Conservation (phyloP, 1,284 basidiomycete species). For the Malassezia arunalokei region DNA sequence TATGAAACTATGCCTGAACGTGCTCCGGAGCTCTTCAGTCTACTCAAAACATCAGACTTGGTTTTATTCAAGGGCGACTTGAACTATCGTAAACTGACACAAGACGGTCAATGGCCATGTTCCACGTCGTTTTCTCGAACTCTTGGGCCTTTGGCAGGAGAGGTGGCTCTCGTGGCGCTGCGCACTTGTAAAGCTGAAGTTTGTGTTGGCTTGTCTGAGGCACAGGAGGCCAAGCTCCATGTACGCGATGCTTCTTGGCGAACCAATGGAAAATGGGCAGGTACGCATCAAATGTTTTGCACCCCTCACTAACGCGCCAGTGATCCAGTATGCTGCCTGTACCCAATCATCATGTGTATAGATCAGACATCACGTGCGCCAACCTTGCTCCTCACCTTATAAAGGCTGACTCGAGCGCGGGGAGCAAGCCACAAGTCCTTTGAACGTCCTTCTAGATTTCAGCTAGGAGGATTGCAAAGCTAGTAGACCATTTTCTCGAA, state of each 20-base stretch:
- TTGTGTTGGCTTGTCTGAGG: constrained; percentile 32
- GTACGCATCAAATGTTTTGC: background rate
- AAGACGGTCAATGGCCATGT: constrained; percentile 76
- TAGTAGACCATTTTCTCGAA: constrained; percentile 39
- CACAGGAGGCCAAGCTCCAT: constrained; percentile 23
- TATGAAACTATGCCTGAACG: constrained; percentile 19
- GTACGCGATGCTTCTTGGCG: constrained; percentile 32
- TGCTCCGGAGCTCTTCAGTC: constrained; percentile 55
- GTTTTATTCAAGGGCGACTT: constrained; percentile 95
- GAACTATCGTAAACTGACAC: constrained; percentile 59
- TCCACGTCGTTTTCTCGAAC: constrained; percentile 67
- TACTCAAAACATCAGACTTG: constrained; percentile 55
- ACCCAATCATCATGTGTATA: background rate
- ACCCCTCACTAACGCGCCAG: background rate
- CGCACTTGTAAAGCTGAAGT: constrained; percentile 87
- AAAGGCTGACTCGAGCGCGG: background rate
- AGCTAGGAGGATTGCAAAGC: constrained; percentile 4
- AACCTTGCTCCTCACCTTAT: too few relatives aligned
- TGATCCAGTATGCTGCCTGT: background rate
- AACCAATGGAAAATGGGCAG: constrained; percentile 35
- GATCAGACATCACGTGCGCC: too few relatives aligned
- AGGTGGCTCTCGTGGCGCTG: constrained; percentile 68
- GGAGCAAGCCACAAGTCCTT: background rate
- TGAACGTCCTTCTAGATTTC: constrained; percentile 1
- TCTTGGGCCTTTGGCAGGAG: constrained; percentile 60